Percentiles rank a stretch among this genome's conserved stretches.
These are phyloP conservation scores for Lentinus tigrinus DNA, from an alignment of 768 basidiomycete genomes.

Conservation along the genomic window DNA sequence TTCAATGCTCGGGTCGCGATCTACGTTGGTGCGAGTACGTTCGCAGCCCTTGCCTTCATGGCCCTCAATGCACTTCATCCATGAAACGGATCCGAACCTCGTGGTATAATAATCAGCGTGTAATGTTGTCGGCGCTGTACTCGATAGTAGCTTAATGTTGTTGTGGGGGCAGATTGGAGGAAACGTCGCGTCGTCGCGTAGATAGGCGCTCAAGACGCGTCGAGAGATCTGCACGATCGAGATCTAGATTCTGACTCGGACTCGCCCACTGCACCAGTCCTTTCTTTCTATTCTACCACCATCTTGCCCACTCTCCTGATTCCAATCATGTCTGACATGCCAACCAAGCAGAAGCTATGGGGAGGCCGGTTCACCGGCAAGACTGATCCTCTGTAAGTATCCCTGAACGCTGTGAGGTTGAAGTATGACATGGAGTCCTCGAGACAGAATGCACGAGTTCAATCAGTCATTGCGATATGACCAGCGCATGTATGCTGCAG, in stretches of 20 bases:
- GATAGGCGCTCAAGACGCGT: slow-evolving; percentile 1
- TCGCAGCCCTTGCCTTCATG: slow-evolving; percentile 58
- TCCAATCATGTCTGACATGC: slow-evolving; percentile 18
- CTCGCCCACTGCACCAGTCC: slow-evolving; percentile 34
- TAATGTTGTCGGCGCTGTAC: neutral
- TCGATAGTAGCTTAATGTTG: too few species aligned
- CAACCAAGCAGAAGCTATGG: slow-evolving; percentile 33
- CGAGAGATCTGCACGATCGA: slow-evolving; percentile 3
- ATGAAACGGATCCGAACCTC: neutral
- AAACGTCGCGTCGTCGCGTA: neutral
- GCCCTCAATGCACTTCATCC: slow-evolving; percentile 58
- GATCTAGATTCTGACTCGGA: slow-evolving; percentile 8
- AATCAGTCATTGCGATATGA: slow-evolving; percentile 97
- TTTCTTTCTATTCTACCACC: neutral
- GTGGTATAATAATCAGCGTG: neutral
- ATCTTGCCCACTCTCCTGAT: neutral
- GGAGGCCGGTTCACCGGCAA: slow-evolving; percentile 72
- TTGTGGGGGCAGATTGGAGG: too few species aligned
- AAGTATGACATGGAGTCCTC: slow-evolving; percentile 14
- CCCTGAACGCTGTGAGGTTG: neutral
- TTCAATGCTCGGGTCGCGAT: slow-evolving; percentile 53
- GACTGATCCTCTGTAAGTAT: slow-evolving; percentile 79
- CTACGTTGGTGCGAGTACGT: slow-evolving; percentile 49
- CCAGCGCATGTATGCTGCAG: slow-evolving; percentile 88
- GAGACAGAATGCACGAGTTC: slow-evolving; percentile 80